Base-by-base conservation (phyloP, 1,139 yeast species). In the Kodamaea suecica region DNA sequence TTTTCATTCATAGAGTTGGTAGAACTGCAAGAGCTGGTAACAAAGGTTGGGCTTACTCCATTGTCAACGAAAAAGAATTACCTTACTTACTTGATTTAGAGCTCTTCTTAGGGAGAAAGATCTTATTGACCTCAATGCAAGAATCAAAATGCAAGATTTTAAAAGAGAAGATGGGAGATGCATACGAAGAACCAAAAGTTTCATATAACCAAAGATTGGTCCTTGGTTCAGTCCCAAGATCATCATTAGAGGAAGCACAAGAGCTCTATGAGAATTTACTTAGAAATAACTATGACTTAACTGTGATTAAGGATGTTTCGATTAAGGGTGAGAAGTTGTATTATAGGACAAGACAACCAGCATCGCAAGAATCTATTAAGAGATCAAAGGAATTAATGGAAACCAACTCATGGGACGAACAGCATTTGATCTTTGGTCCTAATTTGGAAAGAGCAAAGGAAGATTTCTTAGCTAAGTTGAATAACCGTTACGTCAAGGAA, bases 21-120 rank as follows among this genome's bases (percentile, higher is more conserved):
- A 81, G 99, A 73, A 92, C 99, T 30, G 99, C 98, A 10, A 84
- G 99, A 73, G 98, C 98, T 8, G 99, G 99, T 57, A 83, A 88
- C 54, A 79, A 78, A 48, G 99, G 99, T 54, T 90, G 97, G 95
- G 98, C 98, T 0, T 94, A 86, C 56, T 83, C 97, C 1, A 77
- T 94, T 38, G 83, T 90, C 3, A 75, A 81, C 41, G 96, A 88
- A 47, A 73, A 76, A 41, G 99, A 94, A 55, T 63, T 92, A 40
- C 95, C 98, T 5, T 94, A 92, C 50, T 61, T 94, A 33, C 70
- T 92, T 35, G 99, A 94, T 59, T 69, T 94, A 51, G 98, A 94
- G 55, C 64, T 94, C 30, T 92, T 94, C 54, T 67, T 94, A 50
- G 97, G 97, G 5, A 78, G 84, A 49, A 88, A 88, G 55, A 71